Evolutionary conservation across 192 early-diverging fungal species (phyloP), one percentile per base, ranked within the genome.

Genomic region (Entomortierella parvispora): DNA sequence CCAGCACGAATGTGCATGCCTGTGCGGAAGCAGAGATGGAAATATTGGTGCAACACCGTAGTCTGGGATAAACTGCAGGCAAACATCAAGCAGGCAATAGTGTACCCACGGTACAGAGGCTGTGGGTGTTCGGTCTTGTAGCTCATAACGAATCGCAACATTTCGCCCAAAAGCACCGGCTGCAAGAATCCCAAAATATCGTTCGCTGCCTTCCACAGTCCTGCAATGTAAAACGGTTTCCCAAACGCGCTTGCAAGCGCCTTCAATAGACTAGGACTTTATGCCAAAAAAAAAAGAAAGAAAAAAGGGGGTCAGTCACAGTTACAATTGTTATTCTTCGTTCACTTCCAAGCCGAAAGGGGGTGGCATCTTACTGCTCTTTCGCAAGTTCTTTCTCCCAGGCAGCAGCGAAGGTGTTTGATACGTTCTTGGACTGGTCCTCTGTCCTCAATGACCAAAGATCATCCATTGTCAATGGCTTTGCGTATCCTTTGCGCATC

Each of bases 51-150:
- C 32, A 96, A 82, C 12, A 95, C 80, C 44, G 91, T 74, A 3
- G 96, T 93, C 78, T 97, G 93, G 3, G 83, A 69, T 11, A 93
- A 34, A 65, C 91, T 92, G 47, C 89, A 85, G 18, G 84, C 14
- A 42, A 96, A 85, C 94, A 99, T 96, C 34, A 89, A 63, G 83
- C 81, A 47, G 20, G 97, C 94, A 58, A 96, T 94, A n/a, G 87
- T 72, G 64, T 90, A 88, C 20, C 97, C 97, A 25, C 88, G 65
- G n/a, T 90, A 88, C 7, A 91, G 58, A 8, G 93, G 91, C 47
- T 89, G 78, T 11, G 84, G 87, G 8, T 63, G 44, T 52, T 79
- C 71, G 20, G 85, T 84, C 37, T 79, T 71, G 67, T 92, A 92
- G 51, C 70, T 86, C 67, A 85, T 86, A 8, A 89, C 87, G 76